phyloP scores from a whole-genome alignment of 257 asterid genomes.

The Henckelia pumila region DNA sequence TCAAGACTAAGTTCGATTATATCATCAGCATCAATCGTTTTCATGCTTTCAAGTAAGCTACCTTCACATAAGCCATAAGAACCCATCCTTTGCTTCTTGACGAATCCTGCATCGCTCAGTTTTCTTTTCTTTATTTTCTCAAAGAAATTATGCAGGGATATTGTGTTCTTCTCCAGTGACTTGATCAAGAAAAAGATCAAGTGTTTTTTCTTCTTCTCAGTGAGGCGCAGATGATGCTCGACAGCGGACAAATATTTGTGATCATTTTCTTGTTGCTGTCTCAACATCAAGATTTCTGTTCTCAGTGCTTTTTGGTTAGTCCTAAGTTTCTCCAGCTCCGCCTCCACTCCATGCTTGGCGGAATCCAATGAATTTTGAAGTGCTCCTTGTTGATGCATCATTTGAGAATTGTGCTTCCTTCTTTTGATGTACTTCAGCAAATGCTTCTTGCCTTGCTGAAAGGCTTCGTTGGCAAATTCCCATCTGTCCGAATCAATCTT shows the following conservation, averaged over 20 bases:
- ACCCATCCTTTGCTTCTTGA: slow-evolving; percentile 27
- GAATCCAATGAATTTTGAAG: slow-evolving; percentile 34
- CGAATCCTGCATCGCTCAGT: slow-evolving; percentile 24
- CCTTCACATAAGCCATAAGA: background rate
- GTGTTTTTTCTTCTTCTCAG: slow-evolving; percentile 50
- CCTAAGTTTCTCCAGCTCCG: slow-evolving; percentile 53
- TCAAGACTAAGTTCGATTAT: background rate
- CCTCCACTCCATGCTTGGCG: slow-evolving; percentile 26
- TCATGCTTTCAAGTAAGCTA: slow-evolving; percentile 15
- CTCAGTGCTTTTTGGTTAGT: slow-evolving; percentile 39
- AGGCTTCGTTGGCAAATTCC: slow-evolving; percentile 82
- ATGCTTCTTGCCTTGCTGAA: slow-evolving; percentile 74
- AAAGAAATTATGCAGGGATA: slow-evolving; percentile 29
- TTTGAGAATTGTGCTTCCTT: slow-evolving; percentile 52
- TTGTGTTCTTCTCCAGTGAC: slow-evolving; percentile 51
- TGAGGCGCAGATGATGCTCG: slow-evolving; percentile 40
- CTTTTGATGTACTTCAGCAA: slow-evolving; percentile 72
- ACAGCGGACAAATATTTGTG: slow-evolving; percentile 37
- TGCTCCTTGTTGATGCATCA: slow-evolving; percentile 23
- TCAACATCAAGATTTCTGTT: slow-evolving; percentile 49
- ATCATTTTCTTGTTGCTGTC: slow-evolving; percentile 53
- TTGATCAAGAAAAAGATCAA: slow-evolving; percentile 47
- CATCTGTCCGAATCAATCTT: slow-evolving; percentile 82
- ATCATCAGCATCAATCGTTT: slow-evolving; percentile 5
- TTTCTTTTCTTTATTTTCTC: slow-evolving; percentile 39